Evolutionary conservation across 73 alveolate species (phyloP), one percentile per base, ranked within the genome.

Genomic region (Breviolum minutum): DNA sequence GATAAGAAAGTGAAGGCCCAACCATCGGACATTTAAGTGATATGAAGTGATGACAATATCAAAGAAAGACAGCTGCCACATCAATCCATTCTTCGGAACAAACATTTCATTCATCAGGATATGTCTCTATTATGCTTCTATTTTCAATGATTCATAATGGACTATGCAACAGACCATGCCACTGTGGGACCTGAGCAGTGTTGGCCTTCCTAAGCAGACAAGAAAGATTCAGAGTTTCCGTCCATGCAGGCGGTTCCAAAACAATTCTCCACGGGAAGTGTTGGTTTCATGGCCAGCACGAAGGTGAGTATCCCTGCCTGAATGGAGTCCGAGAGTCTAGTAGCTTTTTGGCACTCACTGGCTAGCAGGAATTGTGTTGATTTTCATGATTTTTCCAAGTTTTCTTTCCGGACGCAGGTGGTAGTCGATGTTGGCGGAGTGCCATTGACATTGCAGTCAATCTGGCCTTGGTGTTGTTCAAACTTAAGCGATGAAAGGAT

Each of bases 251-350:
- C 97, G 60, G 66, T 48, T 32, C 97, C 97, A 26, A 92, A 92
- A 89, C 79, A 48, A 22, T 92, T 92, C 89, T 73, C 88, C 61
- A 92, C 97, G 2, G 97, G 97, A 30, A 92, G 97, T 64, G n/a
- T 87, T 40, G 97, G 97, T 9, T 92, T 92, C 80, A 73, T 71
- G 97, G 97, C 97, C 88, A 73, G 79, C 68, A 27, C 90, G 6
- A 92, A 92, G 97, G 97, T 89, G 2, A 40, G 54, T 40, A n/a
- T 14, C 61, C 22, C 8, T 12, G 84, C 10, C 84, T 40, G 32
- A 8, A 40, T 27, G 9, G 11, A 12, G n/a, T n/a, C n/a, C n/a
- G n/a, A n/a, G n/a, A n/a, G 26, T 9, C 27, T 13, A 26, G 63
- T 11, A 11, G 87, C 66, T 11, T 62, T 12, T 8, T 24, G 64